Evolutionary conservation across 495 filamentous ascomycete genomes (phyloP).

Genomic region (Aspergillus conjunctus): DNA sequence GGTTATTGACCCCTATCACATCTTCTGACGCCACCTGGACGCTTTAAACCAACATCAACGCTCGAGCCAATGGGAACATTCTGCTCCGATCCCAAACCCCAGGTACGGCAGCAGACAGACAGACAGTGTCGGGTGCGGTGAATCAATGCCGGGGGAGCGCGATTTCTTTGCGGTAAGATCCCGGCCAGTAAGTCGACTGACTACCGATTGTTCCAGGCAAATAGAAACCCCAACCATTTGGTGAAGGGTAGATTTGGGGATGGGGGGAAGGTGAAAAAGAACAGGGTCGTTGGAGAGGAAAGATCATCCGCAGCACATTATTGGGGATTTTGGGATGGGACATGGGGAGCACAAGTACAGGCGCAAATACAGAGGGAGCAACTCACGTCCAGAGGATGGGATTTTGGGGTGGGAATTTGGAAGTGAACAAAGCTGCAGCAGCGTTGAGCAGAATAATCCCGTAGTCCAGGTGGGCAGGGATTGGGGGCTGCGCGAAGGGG

Average conservation of each 20-base stretch:
- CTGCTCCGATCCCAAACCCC: constrained; percentile 20
- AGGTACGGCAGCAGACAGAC: constrained; percentile 1
- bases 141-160: constrained; percentile 16
- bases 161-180: constrained; percentile 15
- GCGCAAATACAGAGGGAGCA: constrained; percentile 2
- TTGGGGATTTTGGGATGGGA: neutral
- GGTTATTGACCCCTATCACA: constrained; percentile 33
- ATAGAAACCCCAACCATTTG: constrained; percentile 9
- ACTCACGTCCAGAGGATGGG: neutral
- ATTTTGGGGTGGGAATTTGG: neutral
- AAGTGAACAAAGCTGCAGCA: neutral
- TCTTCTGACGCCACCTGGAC: constrained; percentile 36
- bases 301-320: neutral
- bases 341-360: neutral
- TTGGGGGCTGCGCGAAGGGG: neutral
- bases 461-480: neutral
- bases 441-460: neutral
- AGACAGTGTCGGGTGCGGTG: constrained; percentile 13
- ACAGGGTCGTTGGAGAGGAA: neutral
- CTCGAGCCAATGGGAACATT: constrained; percentile 31
- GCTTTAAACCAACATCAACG: constrained; percentile 21
- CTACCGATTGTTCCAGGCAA: constrained; percentile 7
- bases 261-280: neutral
- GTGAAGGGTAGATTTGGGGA: neutral
- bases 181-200: neutral